Evolutionary conservation across 148 eudicot genomes (phyloP).

Genomic region (Heliosperma pusillum): DNA sequence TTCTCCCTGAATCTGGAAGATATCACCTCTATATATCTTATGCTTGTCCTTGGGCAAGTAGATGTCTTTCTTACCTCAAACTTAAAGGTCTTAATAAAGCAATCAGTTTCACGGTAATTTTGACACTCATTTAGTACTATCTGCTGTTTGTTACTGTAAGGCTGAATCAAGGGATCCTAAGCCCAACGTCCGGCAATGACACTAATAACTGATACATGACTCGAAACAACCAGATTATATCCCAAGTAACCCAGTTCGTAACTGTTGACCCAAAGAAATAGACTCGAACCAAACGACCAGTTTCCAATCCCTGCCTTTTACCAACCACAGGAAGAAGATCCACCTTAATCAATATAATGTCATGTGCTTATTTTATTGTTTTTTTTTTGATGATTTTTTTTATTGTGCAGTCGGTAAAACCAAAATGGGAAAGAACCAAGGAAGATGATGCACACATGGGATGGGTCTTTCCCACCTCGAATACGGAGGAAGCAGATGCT

Average conservation of each 20-base stretch:
- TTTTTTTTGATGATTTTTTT: too few relatives aligned
- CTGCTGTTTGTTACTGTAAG: not conserved
- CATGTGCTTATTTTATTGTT: slow-evolving; percentile 8
- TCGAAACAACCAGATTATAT: too few relatives aligned
- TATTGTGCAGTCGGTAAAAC: slow-evolving; percentile 60
- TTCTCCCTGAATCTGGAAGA: slow-evolving; percentile 74
- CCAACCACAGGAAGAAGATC: not conserved
- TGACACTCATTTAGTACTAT: not conserved
- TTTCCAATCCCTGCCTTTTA: too few relatives aligned
- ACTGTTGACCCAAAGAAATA: too few relatives aligned
- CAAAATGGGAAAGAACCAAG: slow-evolving; percentile 72
- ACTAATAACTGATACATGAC: too few relatives aligned
- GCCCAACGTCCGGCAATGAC: not conserved
- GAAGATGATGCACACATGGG: slow-evolving; percentile 81
- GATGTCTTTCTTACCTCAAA: slow-evolving; percentile 70
- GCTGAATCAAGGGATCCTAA: not conserved
- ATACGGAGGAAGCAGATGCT: slow-evolving; percentile 69
- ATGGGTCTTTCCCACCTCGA: slow-evolving; percentile 80
- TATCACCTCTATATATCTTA: slow-evolving; percentile 86
- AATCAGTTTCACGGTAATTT: slow-evolving; percentile 61
- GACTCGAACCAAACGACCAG: too few relatives aligned
- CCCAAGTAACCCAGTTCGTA: too few relatives aligned
- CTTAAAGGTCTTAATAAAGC: slow-evolving; percentile 85
- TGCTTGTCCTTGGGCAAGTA: slow-evolving; percentile 94
- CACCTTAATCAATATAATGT: not conserved